These are phyloP conservation scores for Candida chilensis DNA, from an alignment of 805 yeast species.

Conservation along the genomic window DNA sequence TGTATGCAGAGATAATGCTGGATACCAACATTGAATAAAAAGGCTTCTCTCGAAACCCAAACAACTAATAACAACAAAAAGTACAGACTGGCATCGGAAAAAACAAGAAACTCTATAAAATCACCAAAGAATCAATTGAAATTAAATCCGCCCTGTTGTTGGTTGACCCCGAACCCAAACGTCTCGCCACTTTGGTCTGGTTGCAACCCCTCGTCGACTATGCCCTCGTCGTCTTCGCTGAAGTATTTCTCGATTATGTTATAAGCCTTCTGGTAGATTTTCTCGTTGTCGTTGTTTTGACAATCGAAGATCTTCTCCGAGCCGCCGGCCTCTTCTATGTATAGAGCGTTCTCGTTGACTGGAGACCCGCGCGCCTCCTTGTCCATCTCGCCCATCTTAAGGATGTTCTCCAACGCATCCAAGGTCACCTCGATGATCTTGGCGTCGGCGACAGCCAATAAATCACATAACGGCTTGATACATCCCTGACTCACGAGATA, in stretches of 20 bases:
- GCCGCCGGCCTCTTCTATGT: constrained; percentile 97
- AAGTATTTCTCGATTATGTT: constrained; percentile 86
- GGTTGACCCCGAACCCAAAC: constrained; percentile 78
- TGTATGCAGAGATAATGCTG: too few species aligned
- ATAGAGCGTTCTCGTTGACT: constrained; percentile 81
- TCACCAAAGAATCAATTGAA: too few species aligned
- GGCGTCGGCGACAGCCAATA: constrained; percentile 79
- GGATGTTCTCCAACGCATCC: constrained; percentile 89
- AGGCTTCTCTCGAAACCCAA: too few species aligned
- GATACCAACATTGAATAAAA: too few species aligned
- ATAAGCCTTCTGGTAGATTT: constrained; percentile 86
- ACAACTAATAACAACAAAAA: too few species aligned
- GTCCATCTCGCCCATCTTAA: constrained; percentile 91
- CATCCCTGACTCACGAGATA: constrained; percentile 93
- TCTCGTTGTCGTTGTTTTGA: constrained; percentile 87
- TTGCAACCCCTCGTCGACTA: constrained; percentile 61
- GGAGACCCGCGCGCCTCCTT: constrained; percentile 64
- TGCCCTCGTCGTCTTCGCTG: constrained; percentile 72
- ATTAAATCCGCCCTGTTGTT: constrained; percentile 44
- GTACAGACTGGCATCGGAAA: too few species aligned
- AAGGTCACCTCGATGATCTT: constrained; percentile 90
- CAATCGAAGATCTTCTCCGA: constrained; percentile 92
- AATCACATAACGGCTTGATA: constrained; percentile 93
- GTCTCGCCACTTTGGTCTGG: constrained; percentile 76
- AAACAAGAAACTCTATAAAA: too few species aligned